Evolutionary conservation across 2,329 filamentous ascomycete species (phyloP).

Genomic region (Penicillium sp.): DNA sequence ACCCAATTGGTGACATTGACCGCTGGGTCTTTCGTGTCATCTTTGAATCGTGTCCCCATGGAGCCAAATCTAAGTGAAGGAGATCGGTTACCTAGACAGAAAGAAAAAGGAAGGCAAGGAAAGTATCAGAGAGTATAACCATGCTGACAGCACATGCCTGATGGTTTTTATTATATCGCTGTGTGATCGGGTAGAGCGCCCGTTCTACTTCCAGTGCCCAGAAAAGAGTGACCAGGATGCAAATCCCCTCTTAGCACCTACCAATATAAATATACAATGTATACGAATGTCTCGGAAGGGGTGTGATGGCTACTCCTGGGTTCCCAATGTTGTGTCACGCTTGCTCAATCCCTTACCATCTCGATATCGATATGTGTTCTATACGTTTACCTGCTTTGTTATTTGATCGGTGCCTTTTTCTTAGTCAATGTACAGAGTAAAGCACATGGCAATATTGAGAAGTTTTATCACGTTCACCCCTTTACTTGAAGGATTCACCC

Average conservation of each 20-base stretch:
- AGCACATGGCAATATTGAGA: not conserved
- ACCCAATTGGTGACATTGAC: constrained; percentile 20
- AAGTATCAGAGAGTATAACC: not conserved
- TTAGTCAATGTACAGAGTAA: not conserved
- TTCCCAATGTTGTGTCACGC: too few species aligned
- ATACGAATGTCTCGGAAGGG: not conserved
- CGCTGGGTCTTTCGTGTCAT: constrained; percentile 17
- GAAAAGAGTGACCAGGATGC: not conserved
- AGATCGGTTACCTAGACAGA: not conserved
- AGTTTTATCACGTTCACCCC: not conserved
- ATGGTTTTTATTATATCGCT: not conserved
- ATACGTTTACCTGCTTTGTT: too few species aligned
- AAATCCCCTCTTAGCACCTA: not conserved
- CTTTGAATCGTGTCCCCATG: constrained; percentile 18
- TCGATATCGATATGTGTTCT: not conserved
- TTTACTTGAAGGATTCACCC: not conserved
- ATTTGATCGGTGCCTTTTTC: not conserved
- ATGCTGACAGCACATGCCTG: not conserved
- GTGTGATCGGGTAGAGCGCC: not conserved
- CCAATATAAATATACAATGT: too few species aligned
- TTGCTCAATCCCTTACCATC: not conserved
- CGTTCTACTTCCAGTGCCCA: not conserved
- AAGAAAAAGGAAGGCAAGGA: not conserved
- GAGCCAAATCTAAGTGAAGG: not conserved
- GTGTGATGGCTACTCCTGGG: not conserved